Evolutionary conservation across 2,329 filamentous ascomycete species (phyloP), one percentile per base, ranked within the genome.

Genomic region (Colletotrichum lupini): DNA sequence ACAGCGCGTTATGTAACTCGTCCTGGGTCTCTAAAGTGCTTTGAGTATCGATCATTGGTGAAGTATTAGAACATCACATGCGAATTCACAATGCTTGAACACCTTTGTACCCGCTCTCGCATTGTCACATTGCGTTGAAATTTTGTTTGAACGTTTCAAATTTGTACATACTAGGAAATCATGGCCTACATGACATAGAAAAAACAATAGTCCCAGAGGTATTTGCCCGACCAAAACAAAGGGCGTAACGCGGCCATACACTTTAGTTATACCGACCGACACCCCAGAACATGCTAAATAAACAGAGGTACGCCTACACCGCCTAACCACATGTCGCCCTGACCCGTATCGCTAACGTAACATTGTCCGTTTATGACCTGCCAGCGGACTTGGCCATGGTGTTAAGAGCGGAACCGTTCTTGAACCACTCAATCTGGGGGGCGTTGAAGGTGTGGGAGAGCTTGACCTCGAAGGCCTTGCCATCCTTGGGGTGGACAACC

Each of bases 351-450:
- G 60, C 67, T 66, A 56, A 37, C 68, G 22, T 26, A 37, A 52
- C 56, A 75, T 12, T 61, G 19, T 7, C 58, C 26, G 73, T 77
- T 78, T 82, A 82, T 78, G 83, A 79, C 76, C 78, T 79, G 61
- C 46, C 70, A 35, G 80, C 58, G 56, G 78, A 73, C 92, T 97
- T 97, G 78, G 96, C 95, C 96, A 99, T 99, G 79, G 95, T 98
- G 92, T 99, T 99, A 77, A 99, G 90, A 68, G 97, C 97, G 81
- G 93, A 95, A 78, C 97, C 97, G 85, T 98, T 97, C 90, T 95
- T 95, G 91, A 99, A 99, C 97, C 97, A 99, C 87, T 98, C 93
- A 76, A 99, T 93, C 89, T 99, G 97, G 79, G 94, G 92, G 84
- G 95, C 95, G 90, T 99, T 99, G 92, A 98, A 99, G 77, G 97